Conservation (phyloP, 192 early-diverging fungal species). For the Mortierella alpina region DNA sequence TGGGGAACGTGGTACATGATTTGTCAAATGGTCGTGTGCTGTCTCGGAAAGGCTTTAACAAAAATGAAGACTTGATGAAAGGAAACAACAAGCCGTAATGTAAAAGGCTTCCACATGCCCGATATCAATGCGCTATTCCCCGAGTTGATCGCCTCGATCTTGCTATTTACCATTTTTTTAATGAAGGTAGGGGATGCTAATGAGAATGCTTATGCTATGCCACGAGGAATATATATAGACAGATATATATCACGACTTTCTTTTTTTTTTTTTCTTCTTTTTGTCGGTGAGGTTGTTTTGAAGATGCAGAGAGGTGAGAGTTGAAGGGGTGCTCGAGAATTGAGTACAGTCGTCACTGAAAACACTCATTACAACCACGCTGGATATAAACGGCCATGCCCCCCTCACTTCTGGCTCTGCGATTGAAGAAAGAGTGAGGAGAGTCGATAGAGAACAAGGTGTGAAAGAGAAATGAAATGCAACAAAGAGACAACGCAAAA, state of each 20-base stretch:
- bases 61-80: too few relatives aligned
- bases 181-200: not conserved
- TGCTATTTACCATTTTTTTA: not conserved
- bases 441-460: not conserved
- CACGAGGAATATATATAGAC: not conserved
- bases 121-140: too few relatives aligned
- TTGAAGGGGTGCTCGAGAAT: not conserved
- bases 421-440: not conserved
- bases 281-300: not conserved
- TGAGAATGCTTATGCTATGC: constrained; percentile 30
- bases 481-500: not conserved
- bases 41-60: too few relatives aligned
- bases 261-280: constrained; percentile 10
- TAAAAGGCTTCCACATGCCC: too few relatives aligned
- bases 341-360: not conserved
- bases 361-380: not conserved
- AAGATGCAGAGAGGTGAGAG: constrained; percentile 1
- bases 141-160: not conserved
- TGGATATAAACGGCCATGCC: not conserved
- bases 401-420: not conserved
- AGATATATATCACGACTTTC: not conserved
- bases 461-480: not conserved
- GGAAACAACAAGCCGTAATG: too few relatives aligned
- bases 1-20: too few relatives aligned
- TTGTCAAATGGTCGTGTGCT: too few relatives aligned